Evolutionary conservation across 805 yeast species (phyloP).

Genomic region (Schwanniomyces yamadae): DNA sequence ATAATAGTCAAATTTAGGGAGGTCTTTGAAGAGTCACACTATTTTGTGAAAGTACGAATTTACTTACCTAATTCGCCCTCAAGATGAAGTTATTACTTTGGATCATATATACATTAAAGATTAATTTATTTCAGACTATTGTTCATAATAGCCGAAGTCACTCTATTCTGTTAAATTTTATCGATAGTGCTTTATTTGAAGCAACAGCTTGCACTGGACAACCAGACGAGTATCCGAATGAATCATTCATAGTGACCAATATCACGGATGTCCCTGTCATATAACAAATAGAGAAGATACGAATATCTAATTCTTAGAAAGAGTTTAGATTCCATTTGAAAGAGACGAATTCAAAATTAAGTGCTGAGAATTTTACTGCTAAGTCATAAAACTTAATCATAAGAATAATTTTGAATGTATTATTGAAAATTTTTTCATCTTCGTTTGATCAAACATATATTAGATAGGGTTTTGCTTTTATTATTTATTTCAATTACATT

Average conservation of each 20-base stretch:
- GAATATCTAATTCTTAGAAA: too few species aligned
- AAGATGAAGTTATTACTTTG: conserved; percentile 36
- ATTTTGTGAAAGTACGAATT: too few species aligned
- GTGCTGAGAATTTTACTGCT: too few species aligned
- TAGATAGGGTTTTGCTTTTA: too few species aligned
- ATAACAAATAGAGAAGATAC: background rate
- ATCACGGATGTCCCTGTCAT: conserved; percentile 32
- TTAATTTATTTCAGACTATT: conserved; percentile 35
- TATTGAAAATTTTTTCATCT: too few species aligned
- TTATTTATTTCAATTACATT: background rate
- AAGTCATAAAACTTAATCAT: too few species aligned
- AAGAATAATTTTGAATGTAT: too few species aligned
- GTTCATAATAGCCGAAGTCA: conserved; percentile 33
- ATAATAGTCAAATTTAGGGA: too few species aligned
- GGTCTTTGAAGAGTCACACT: too few species aligned
- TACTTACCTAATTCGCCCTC: too few species aligned
- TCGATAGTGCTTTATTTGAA: conserved; percentile 34
- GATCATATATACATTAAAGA: conserved; percentile 34
- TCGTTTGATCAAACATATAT: too few species aligned
- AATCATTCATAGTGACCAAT: conserved; percentile 21
- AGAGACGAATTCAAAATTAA: too few species aligned
- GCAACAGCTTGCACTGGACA: conserved; percentile 24
- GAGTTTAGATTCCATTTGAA: background rate
- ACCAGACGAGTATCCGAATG: conserved; percentile 22
- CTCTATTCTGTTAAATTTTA: conserved; percentile 28